Evolutionary conservation across 2,329 filamentous ascomycete species (phyloP), one percentile per base, ranked within the genome.

Genomic region (Hortaea sp.): DNA sequence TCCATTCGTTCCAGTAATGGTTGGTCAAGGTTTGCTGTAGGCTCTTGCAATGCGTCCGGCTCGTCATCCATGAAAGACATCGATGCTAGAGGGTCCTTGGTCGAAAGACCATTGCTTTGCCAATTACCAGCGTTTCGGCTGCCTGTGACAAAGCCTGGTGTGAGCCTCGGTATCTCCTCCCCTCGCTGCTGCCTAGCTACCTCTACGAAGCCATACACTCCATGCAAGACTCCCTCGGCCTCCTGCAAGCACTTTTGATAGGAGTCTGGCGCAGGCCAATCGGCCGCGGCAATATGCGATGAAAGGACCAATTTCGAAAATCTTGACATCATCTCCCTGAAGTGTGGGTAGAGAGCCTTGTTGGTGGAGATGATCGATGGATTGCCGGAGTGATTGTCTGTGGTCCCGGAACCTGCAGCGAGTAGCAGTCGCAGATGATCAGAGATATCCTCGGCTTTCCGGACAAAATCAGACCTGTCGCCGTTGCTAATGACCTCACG

Each of bases 361-460:
- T 98, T 98, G 5, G 88, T 94, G 5, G 89, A 95, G 49, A 98
- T 98, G 59, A 98, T 95, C n/a, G 92, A 97, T 4, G 92, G 92
- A 57, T 97, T 94, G 38, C 92, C 92, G 13, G 92, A 97, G 65
- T 98, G 92, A 62, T 98, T 98, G 67, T 98, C 92, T 0, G 92
- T 98, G 1, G 92, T 98, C 46, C 90, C 88, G 31, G 92, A 98
- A 6, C 89, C 92, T 46, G 92, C 92, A 29, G 89, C 89, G n/a
- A 98, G 79, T 6, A 98, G 78, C 53, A 97, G 75, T 46, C 92
- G 85, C 47, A 98, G 73, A 64, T 98, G 90, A 63, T 98, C 92
- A 5, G 92, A 97, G 44, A 98, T 95, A 62, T 98, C 90, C 67
- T 98, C 92, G n/a, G 92, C 92, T 52, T 85, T 79, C 48, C 84